Base-by-base conservation (phyloP, 768 basidiomycete genomes). In the Tulasnella sp. region DNA sequence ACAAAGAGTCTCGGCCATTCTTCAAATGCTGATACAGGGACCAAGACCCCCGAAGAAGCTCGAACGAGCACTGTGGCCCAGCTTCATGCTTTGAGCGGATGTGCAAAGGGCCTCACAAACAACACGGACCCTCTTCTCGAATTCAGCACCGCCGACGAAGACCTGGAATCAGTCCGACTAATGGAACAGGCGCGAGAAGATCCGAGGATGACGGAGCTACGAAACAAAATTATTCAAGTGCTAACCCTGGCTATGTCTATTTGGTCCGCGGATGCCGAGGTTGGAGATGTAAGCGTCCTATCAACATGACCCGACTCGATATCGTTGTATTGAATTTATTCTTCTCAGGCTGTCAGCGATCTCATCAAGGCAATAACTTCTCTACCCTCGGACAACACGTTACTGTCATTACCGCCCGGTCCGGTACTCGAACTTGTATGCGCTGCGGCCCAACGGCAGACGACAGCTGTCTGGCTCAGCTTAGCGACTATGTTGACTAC, bases 291-390 rank as follows among this genome's bases (percentile, higher is more conserved):
- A 92, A 87, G 42, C 69, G 49, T 67, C 71, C 5, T 14, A 19
- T 40, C 45, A 14, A 67, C 17, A 39, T 54, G 52, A 72, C 36
- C 58, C 25, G 36, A 42, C n/a, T 14, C 34, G 14, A 37, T 39
- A 49, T 17, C 54, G 29, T 12, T 77, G 34, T 75, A 49, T 52
- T 31, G 25, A 76, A 52, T 31, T 19, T 11, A 31, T 25, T 38
- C 74, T 25, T 67, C 15, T 29, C 71, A 95, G 93, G 89, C 90
- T 6, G 83, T 94, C 78, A 94, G 91, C 84, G 91, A 94, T 79
- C 85, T 97, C 42, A 87, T 96, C 84, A 93, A 92, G 78, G 91
- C 93, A 0, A 92, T 96, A 76, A 94, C 96, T 0, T 89, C 91
- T 2, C 86, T 96, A 38, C 91, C 93, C 0, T 85, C 87, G 2